Evolutionary conservation across 768 basidiomycete species (phyloP).

Genomic region (Tricholoma sp.): DNA sequence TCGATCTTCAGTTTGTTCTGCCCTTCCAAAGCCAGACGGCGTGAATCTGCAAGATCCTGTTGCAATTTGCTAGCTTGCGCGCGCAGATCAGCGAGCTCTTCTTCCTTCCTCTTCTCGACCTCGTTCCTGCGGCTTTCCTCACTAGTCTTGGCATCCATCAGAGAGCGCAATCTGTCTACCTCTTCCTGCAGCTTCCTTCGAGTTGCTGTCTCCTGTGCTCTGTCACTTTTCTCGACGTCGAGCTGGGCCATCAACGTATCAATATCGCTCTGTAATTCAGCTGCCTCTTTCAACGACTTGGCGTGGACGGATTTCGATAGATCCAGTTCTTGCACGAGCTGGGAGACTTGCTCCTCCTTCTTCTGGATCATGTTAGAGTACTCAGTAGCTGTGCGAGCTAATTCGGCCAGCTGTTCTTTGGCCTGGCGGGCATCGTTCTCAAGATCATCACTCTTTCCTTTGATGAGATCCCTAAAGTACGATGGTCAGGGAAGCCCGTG

Average conservation of each 20-base stretch:
- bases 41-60: constrained; percentile 61
- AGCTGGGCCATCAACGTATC: constrained; percentile 62
- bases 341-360: constrained; percentile 68
- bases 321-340: constrained; percentile 50
- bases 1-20: constrained; percentile 77
- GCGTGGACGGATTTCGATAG: constrained; percentile 50
- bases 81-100: constrained; percentile 74
- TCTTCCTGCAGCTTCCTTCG: constrained; percentile 72
- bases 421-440: constrained; percentile 67
- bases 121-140: constrained; percentile 83
- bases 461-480: constrained; percentile 53
- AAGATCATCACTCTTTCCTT: constrained; percentile 51
- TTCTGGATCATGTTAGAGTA: constrained; percentile 70
- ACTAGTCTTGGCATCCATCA: constrained; percentile 79
- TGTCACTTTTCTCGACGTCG: constrained; percentile 51
- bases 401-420: constrained; percentile 72
- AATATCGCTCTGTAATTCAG: constrained; percentile 66
- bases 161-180: constrained; percentile 78
- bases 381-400: constrained; percentile 73
- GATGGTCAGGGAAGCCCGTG: constrained; percentile 1
- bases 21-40: constrained; percentile 53
- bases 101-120: constrained; percentile 83
- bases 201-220: constrained; percentile 35
- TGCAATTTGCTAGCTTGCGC: constrained; percentile 56
- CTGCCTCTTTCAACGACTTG: constrained; percentile 50